Evolutionary conservation across 345 rosid genomes (phyloP).

Genomic region (Acer yangbiense): DNA sequence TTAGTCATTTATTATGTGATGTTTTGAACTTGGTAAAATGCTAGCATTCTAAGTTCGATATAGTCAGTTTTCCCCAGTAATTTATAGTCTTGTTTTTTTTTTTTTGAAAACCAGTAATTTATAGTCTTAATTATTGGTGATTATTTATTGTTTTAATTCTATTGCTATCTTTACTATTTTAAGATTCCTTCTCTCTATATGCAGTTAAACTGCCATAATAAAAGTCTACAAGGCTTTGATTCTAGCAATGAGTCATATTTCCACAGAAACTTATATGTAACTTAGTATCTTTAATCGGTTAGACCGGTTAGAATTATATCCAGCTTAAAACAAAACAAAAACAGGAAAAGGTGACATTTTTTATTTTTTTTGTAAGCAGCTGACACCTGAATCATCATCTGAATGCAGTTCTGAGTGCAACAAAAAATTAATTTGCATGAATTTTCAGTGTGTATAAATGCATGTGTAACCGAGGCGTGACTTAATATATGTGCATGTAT

Average conservation of each 20-base stretch:
- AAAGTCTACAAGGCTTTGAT: not conserved
- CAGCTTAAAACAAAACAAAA: not conserved
- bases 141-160: not conserved
- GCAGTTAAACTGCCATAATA: not conserved
- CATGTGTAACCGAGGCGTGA: not conserved
- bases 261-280: not conserved
- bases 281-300: constrained; percentile 2
- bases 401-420: not conserved
- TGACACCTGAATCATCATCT: not conserved
- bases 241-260: not conserved
- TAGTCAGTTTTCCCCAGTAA: not conserved
- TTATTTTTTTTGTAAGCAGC: not conserved
- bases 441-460: not conserved
- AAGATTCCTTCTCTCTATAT: not conserved
- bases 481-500: not conserved
- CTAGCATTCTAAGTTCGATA: not conserved
- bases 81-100: not conserved
- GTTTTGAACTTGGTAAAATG: not conserved
- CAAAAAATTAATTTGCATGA: not conserved
- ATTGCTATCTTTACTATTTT: not conserved
- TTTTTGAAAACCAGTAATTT: no score
- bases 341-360: not conserved
- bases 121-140: not conserved
- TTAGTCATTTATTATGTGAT: constrained; percentile 7
- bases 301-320: not conserved